Base-by-base conservation (phyloP, 129 eudicot species). In the Pittosporum tobira region DNA sequence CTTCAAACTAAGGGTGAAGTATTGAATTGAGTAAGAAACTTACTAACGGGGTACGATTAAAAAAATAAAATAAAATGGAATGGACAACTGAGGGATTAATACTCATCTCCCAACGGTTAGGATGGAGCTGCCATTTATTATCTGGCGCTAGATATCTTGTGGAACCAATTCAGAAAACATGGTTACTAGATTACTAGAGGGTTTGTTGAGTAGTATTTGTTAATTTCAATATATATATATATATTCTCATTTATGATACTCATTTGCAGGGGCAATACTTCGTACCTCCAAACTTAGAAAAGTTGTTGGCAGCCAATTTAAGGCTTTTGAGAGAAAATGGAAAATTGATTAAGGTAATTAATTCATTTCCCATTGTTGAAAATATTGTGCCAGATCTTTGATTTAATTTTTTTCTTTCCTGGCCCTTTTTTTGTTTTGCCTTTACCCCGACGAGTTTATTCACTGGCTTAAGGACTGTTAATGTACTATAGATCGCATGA, bases 301-400 rank as follows among this genome's bases (percentile, higher is more conserved):
- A 48, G 69, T 62, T 71, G 52, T 67, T 91, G 71, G 77, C 75
- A 38, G 73, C 65, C 25, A 81, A 74, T 56, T 72, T 91, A 72
- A 84, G 83, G 77, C 67, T 56, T 12, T 66, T 91, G 79, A 73
- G 73, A 15, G 83, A 78, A 25, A 64, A 65, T 28, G 82, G 96
- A 45, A 77, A 64, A 59, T 26, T 91, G 59, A 43, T 80, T 9
- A 87, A 87, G 99, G 99, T 86, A 68, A 69, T 34, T 10, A 44
- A 30, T 16, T 19, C 58, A 51, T 20, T 40, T 36, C 36, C 15
- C 52, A 23, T 11, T 31, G 16, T 59, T 31, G 40, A 26, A 14
- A 30, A 68, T n/a, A 3, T 22, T 10, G n/a, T 12, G 51, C 29
- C 14, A 24, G 48, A 62, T 48, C 12, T 12, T 54, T 12, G 62